Evolutionary conservation across 108 stramenopile genomes (phyloP).

Genomic region (Mediolabrus comicus): DNA sequence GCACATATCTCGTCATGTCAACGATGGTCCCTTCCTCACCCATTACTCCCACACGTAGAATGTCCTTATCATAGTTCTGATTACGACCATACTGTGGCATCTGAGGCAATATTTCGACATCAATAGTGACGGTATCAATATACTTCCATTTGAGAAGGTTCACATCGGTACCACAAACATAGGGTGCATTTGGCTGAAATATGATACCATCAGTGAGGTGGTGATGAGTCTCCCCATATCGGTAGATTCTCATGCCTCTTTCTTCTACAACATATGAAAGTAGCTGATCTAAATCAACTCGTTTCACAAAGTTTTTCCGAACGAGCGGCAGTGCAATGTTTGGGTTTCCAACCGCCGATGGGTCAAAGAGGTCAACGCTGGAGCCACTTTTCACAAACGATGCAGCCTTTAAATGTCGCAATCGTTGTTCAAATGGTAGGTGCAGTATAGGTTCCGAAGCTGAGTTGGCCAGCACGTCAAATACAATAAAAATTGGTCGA

Average conservation of each 20-base stretch:
- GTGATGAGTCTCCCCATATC: conserved; percentile 71
- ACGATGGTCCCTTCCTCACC: conserved; percentile 77
- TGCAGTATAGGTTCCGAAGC: conserved; percentile 72
- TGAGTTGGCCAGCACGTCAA: conserved; percentile 87
- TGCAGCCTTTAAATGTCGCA: conserved; percentile 71
- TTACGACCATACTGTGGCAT: conserved; percentile 31
- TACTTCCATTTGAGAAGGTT: conserved; percentile 97
- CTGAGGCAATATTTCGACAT: conserved; percentile 80
- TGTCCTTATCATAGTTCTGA: conserved; percentile 38
- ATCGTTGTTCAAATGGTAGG: conserved; percentile 79
- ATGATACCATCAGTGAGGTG: conserved; percentile 92
- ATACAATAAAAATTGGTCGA: conserved; percentile 91
- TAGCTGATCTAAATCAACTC: conserved; percentile 66
- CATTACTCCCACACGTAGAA: conserved; percentile 64
- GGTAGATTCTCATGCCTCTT: conserved; percentile 75
- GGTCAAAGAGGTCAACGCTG: conserved; percentile 67
- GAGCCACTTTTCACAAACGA: conserved; percentile 67
- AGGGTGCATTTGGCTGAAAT: conserved; percentile 91
- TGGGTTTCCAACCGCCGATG: conserved; percentile 51
- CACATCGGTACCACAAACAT: conserved; percentile 87
- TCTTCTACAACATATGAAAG: conserved; percentile 75
- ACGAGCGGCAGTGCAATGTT: conserved; percentile 76
- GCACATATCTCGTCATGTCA: conserved; percentile 80
- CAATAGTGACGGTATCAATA: conserved; percentile 93
- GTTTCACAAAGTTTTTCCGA: conserved; percentile 87